These are phyloP conservation scores for Wickerhamomyces silvicola DNA, from an alignment of 805 yeast genomes.

Conservation along the genomic window DNA sequence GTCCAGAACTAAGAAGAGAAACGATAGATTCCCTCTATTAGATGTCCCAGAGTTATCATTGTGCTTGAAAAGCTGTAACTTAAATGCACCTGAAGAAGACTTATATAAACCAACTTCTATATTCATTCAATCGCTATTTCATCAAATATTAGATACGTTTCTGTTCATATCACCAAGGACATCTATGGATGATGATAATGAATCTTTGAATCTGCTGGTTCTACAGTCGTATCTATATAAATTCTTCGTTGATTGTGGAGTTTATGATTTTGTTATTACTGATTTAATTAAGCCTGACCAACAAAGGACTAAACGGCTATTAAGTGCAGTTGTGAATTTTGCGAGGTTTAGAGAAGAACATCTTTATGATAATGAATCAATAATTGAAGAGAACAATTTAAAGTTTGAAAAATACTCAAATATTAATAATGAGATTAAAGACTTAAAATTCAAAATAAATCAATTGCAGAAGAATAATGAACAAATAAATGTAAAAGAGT, in stretches of 20 bases:
- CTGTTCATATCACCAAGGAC: slow-evolving; percentile 39
- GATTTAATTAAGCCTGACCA: slow-evolving; percentile 80
- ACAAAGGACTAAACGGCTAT: slow-evolving; percentile 49
- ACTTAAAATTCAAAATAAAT: slow-evolving; percentile 28
- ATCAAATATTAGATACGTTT: slow-evolving; percentile 56
- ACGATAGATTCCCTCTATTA: slow-evolving; percentile 56
- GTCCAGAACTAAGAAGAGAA: slow-evolving; percentile 22
- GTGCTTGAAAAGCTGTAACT: slow-evolving; percentile 56
- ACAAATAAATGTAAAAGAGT: slow-evolving; percentile 26
- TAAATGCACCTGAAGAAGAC: slow-evolving; percentile 53
- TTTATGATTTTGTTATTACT: slow-evolving; percentile 66
- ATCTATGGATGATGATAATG: slow-evolving; percentile 17
- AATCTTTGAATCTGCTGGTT: slow-evolving; percentile 44
- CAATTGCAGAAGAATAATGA: slow-evolving; percentile 27
- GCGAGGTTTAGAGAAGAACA: slow-evolving; percentile 80
- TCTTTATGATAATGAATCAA: slow-evolving; percentile 58
- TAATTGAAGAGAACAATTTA: slow-evolving; percentile 48
- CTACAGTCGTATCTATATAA: slow-evolving; percentile 53
- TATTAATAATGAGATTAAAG: slow-evolving; percentile 35
- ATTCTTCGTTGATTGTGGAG: slow-evolving; percentile 67
- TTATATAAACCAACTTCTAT: slow-evolving; percentile 51
- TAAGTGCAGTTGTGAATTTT: slow-evolving; percentile 81
- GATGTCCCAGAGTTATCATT: slow-evolving; percentile 51
- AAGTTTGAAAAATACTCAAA: slow-evolving; percentile 39
- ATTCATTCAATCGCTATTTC: slow-evolving; percentile 47